Conservation (phyloP, 805 yeast genomes). For the Ogataea trehalophila region DNA sequence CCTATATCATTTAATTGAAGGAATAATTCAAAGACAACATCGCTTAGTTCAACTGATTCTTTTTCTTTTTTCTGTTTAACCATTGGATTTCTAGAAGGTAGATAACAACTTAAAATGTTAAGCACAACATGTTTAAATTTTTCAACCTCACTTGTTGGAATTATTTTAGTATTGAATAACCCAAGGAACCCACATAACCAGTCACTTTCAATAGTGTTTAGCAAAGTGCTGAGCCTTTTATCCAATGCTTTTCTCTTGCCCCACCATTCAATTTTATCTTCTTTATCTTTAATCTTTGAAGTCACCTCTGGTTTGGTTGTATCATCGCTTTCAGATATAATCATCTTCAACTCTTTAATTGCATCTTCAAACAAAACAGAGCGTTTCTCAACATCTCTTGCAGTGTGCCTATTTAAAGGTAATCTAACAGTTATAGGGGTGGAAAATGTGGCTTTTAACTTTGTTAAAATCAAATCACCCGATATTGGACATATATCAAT, state of each 20-base stretch:
- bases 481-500: slow-evolving; percentile 55
- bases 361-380: slow-evolving; percentile 42
- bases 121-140: slow-evolving; percentile 36
- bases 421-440: slow-evolving; percentile 42
- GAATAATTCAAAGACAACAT: slow-evolving; percentile 46
- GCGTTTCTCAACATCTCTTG: slow-evolving; percentile 40
- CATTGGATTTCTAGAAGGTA: slow-evolving; percentile 31
- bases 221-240: slow-evolving; percentile 42
- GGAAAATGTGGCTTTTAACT: slow-evolving; percentile 2
- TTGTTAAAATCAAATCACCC: slow-evolving; percentile 49
- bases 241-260: slow-evolving; percentile 59
- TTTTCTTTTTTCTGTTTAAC: slow-evolving; percentile 2
- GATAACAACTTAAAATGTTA: slow-evolving; percentile 36
- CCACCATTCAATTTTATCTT: slow-evolving; percentile 79
- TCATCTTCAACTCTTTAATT: slow-evolving; percentile 38
- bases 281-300: slow-evolving; percentile 45
- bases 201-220: slow-evolving; percentile 50
- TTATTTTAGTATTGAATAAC: slow-evolving; percentile 40
- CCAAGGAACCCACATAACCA: slow-evolving; percentile 82
- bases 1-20: slow-evolving; percentile 38
- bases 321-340: slow-evolving; percentile 57
- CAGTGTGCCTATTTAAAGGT: slow-evolving; percentile 50
- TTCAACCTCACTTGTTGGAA: slow-evolving; percentile 23
- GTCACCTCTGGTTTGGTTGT: slow-evolving; percentile 56
- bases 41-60: slow-evolving; percentile 33